phyloP scores from a whole-genome alignment of 495 filamentous ascomycete genomes.

The Aspergillus baeticus region DNA sequence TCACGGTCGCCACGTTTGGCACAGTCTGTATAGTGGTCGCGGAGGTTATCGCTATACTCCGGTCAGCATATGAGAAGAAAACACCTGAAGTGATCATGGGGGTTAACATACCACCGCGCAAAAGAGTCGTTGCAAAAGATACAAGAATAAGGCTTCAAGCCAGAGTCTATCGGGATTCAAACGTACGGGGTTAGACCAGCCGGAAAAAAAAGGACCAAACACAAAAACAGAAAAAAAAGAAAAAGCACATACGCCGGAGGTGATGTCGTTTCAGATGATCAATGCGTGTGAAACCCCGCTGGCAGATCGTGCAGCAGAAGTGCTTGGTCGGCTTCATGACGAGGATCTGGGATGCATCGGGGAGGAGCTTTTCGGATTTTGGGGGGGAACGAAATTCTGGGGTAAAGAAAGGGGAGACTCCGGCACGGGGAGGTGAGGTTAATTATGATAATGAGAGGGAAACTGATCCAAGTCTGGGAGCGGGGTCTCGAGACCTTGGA shows the following conservation, averaged over 20 bases:
- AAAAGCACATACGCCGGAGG: constrained; percentile 39
- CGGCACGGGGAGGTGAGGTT: constrained; percentile 9
- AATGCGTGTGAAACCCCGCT: constrained; percentile 49
- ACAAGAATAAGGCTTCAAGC: constrained; percentile 46
- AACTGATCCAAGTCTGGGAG: not conserved
- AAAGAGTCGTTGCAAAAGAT: constrained; percentile 45
- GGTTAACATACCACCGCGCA: constrained; percentile 39
- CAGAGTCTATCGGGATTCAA: constrained; percentile 37
- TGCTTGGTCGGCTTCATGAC: constrained; percentile 46
- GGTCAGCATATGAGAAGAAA: not conserved
- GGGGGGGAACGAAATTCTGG: constrained; percentile 19
- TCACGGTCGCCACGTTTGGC: constrained; percentile 38
- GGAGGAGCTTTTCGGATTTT: constrained; percentile 29
- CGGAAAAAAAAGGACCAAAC: no score
- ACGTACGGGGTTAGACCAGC: constrained; percentile 14
- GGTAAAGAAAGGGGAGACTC: constrained; percentile 20
- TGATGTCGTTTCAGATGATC: constrained; percentile 50
- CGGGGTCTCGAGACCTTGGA: no score
- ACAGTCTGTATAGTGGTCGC: constrained; percentile 46
- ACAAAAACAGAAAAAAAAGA: no score
- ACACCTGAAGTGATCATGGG: not conserved
- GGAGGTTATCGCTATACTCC: constrained; percentile 42
- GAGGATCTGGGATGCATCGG: constrained; percentile 30
- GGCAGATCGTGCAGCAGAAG: constrained; percentile 46
- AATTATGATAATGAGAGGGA: not conserved